Evolutionary conservation across 1,139 yeast species (phyloP), one percentile per base, ranked within the genome.

Genomic region (Taiozyma sp.): DNA sequence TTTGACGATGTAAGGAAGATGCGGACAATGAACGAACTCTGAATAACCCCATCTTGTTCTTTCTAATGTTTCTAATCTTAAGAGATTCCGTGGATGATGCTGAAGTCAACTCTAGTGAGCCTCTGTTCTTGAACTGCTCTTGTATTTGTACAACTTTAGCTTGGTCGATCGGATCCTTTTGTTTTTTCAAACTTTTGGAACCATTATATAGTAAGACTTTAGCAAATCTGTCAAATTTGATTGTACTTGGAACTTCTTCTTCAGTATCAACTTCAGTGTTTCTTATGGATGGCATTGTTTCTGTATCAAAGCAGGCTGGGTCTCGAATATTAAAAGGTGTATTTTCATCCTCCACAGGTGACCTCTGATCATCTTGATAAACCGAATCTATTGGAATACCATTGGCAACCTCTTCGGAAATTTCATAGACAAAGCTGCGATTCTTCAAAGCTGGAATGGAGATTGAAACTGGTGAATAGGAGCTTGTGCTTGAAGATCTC

Each of bases 131-230:
- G 24, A 44, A 54, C 30, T 13, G 22, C 2, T 51, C 56, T 23
- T 43, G 36, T 12, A 43, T 29, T 10, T 42, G 41, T 39, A 43
- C 40, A 24, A 16, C 36, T 43, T 28, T 41, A 13, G 19, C 24
- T 4, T 23, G 23, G 4, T 44, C 14, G 1, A 10, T 29, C 4
- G 41, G 44, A 23, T 44, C 23, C 19, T 24, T 41, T 14, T 19
- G 29, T 5, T 12, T 34, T n/a, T 49, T 50, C 39, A 58, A 50
- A 8, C 54, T 49, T 14, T 54, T 50, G 1, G 57, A 52, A 9
- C 58, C 58, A 51, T 62, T 58, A 52, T 61, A 62, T 12, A 61
- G 50, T n/a, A 60, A 47, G 9, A 62, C 51, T 8, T 56, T 51
- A 1, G 65, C 57, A 50, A 59, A 59, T 14, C 52, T 48, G 36